Evolutionary conservation across 129 eudicot genomes (phyloP).

Genomic region (Sambucus nigra): DNA sequence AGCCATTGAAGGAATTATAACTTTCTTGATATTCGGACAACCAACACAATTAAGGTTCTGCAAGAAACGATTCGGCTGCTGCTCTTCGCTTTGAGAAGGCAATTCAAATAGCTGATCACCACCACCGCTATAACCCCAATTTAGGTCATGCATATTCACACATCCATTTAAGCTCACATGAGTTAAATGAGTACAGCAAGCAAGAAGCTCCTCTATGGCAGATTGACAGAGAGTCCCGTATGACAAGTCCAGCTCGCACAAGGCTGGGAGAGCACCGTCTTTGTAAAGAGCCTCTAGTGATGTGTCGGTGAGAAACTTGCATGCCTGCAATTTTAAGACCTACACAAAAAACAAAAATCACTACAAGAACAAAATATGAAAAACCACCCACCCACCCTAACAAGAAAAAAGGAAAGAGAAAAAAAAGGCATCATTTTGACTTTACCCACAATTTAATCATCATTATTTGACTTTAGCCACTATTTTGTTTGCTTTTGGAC

Average conservation of each 20-base stretch:
- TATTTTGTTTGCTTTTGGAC: too few species aligned
- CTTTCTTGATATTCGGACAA: conserved; percentile 79
- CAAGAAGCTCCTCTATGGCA: conserved; percentile 84
- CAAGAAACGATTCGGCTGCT: conserved; percentile 47
- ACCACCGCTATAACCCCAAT: conserved; percentile 52
- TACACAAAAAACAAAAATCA: conserved; percentile 6
- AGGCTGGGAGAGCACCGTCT: conserved; percentile 69
- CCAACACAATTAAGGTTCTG: conserved; percentile 91
- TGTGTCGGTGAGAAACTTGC: conserved; percentile 81
- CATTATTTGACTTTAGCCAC: too few species aligned
- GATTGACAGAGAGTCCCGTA: conserved; percentile 84
- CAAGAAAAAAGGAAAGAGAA: background rate
- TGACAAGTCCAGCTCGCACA: conserved; percentile 80
- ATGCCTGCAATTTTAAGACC: conserved; percentile 93
- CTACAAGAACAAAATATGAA: background rate
- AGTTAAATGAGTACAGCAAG: conserved; percentile 76
- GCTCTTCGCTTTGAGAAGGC: conserved; percentile 20
- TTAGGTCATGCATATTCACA: conserved; percentile 79
- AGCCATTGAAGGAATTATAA: conserved; percentile 53
- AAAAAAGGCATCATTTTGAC: too few species aligned
- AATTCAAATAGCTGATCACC: conserved; percentile 18
- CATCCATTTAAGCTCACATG: conserved; percentile 95
- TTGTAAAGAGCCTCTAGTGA: conserved; percentile 82
- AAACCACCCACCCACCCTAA: background rate
- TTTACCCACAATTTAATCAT: too few species aligned